Base-by-base conservation (phyloP, 2,329 filamentous ascomycete species). In the Aspergillus ustus region DNA sequence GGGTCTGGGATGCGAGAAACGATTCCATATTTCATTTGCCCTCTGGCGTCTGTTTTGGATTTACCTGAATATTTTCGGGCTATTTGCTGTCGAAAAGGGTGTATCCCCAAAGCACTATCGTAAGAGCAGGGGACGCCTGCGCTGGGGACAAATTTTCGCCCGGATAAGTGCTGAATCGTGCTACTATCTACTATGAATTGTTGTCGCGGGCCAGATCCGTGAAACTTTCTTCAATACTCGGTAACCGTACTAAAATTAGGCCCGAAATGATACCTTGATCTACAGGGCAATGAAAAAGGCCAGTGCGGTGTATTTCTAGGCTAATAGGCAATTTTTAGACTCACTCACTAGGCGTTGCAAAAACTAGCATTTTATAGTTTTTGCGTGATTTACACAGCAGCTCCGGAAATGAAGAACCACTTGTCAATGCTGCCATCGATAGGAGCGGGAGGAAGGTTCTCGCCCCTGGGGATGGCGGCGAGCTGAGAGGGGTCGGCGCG, bases 341-440 rank as follows among this genome's bases (percentile, higher is more conserved):
- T 63, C 63, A 63, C 57, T 48, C 56, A 48, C 9, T 60, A 48
- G 60, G 49, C 9, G 60, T 55, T 62, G 22, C 50, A 56, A 63
- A 58, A 49, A 44, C 37, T 55, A 45, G 72, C 73, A 66, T 72
- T 72, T 77, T 74, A 59, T 65, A 61, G 72, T 57, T 71, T 70
- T 66, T 63, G 49, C 52, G 66, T 62, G 29, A 66, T 72, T 83
- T 91, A 94, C 73, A 90, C 85, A 72, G 93, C 92, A 77, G 95
- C 95, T 81, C 95, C 95, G 80, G 93, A 97, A 82, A 99, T 99
- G 89, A 98, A 99, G 91, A 99, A 99, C 95, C 95, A 99, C 89
- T 99, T 99, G 88, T 99, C 95, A 77, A 98, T 97, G 81, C 90
- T 96, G 78, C 88, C 87, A 78, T 99, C 95, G 73, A 99, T 97